phyloP scores from a whole-genome alignment of 495 filamentous ascomycete species.

The Hypoxylon perforatum region DNA sequence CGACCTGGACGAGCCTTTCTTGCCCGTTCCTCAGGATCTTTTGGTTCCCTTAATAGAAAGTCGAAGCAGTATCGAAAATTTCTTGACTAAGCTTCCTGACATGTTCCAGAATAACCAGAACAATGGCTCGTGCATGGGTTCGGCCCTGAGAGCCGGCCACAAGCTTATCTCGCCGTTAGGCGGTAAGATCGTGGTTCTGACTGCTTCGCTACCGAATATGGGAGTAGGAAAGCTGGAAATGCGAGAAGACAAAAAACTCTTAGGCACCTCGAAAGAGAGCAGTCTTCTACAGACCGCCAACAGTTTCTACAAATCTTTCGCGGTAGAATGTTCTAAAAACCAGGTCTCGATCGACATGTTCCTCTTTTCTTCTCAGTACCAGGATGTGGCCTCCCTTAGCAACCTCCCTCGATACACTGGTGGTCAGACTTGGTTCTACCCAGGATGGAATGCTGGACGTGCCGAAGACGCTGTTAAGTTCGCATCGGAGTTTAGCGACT shows the following conservation, averaged over 20 bases:
- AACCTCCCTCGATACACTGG: constrained; percentile 96
- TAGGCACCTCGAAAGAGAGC: constrained; percentile 93
- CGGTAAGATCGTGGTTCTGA: constrained; percentile 92
- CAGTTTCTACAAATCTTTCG: constrained; percentile 99
- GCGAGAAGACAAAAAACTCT: constrained; percentile 95
- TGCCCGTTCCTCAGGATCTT: constrained; percentile 90
- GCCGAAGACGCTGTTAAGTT: constrained; percentile 98
- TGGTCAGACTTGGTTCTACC: constrained; percentile 98
- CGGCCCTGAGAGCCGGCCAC: constrained; percentile 90
- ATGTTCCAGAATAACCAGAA: constrained; percentile 98
- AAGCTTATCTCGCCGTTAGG: constrained; percentile 93
- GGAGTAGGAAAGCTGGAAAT: constrained; percentile 91
- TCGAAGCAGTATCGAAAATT: constrained; percentile 87
- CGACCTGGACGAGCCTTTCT: constrained; percentile 96
- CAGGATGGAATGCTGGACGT: constrained; percentile 94
- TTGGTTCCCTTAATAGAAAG: constrained; percentile 90
- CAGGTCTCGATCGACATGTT: constrained; percentile 99
- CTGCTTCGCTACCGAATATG: constrained; percentile 88
- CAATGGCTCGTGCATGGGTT: constrained; percentile 88
- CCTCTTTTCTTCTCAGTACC: constrained; percentile 95
- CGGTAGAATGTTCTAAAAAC: constrained; percentile 97
- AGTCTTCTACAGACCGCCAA: constrained; percentile 87
- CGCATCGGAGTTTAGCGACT: constrained; percentile 94
- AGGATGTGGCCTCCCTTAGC: constrained; percentile 94
- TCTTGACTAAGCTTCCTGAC: constrained; percentile 88